Conservation (phyloP, 345 rosid genomes). For the Firmiana major region DNA sequence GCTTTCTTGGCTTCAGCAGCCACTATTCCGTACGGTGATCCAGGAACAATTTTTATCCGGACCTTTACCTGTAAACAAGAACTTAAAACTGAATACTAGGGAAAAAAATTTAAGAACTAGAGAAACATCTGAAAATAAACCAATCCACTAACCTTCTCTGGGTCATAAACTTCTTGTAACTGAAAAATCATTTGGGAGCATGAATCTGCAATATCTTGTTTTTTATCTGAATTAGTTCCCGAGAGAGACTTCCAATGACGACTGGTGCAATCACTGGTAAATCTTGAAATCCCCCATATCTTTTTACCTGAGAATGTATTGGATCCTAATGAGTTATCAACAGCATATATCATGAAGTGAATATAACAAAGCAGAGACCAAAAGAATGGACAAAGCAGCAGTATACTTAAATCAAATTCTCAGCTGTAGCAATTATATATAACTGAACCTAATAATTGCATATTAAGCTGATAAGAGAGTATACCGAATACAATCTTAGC, state of each 20-base stretch:
- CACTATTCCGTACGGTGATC: conserved; percentile 68
- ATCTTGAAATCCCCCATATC: conserved; percentile 83
- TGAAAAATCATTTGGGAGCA: conserved; percentile 92
- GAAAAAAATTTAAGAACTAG: conserved; percentile 1
- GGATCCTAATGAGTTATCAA: conserved; percentile 7
- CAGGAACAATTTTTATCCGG: conserved; percentile 73
- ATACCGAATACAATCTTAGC: neutral
- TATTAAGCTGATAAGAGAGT: neutral
- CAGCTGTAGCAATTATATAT: neutral
- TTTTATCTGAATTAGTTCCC: conserved; percentile 63
- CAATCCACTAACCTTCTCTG: conserved; percentile 57
- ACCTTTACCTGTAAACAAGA: conserved; percentile 63
- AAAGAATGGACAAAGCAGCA: neutral
- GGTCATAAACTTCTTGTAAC: conserved; percentile 85
- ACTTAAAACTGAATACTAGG: conserved; percentile 7
- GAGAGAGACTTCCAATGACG: conserved; percentile 59
- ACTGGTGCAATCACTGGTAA: conserved; percentile 80
- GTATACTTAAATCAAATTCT: neutral
- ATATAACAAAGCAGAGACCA: conserved; percentile 8
- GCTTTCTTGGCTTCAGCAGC: conserved; percentile 79
- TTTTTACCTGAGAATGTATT: conserved; percentile 53
- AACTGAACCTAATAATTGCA: neutral
- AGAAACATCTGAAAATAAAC: neutral
- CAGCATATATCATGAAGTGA: conserved; percentile 9
- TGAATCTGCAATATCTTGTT: conserved; percentile 70